Percentiles rank a stretch among this genome's conserved stretches.
Evolutionary conservation across 495 filamentous ascomycete species (phyloP).

Genomic region (Geoglossum glabrum): DNA sequence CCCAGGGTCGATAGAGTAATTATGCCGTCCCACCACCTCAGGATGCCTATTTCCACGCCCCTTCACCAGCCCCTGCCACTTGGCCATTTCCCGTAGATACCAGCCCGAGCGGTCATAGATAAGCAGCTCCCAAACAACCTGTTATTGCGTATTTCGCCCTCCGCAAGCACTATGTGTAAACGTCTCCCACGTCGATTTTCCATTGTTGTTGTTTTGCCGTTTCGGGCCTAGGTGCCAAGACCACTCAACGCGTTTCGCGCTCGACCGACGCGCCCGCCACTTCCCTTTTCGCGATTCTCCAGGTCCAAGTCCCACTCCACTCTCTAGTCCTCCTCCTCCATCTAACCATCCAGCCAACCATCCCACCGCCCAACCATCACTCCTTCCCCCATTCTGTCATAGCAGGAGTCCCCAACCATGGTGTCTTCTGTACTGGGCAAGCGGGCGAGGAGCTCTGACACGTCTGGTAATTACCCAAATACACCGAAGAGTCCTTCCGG

Average conservation of each 20-base stretch:
- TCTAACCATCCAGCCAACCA: background rate
- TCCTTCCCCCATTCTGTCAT: constrained; percentile 3
- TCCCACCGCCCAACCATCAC: constrained; percentile 2
- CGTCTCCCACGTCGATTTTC: background rate
- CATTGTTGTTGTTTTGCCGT: background rate
- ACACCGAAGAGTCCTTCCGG: constrained; percentile 10
- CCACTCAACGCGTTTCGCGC: background rate
- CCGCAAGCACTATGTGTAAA: too few relatives aligned
- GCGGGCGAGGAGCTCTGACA: constrained; percentile 36
- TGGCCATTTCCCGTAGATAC: too few relatives aligned
- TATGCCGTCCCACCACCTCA: too few relatives aligned
- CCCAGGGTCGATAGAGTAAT: too few relatives aligned
- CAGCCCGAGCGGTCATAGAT: too few relatives aligned
- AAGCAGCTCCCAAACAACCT: too few relatives aligned
- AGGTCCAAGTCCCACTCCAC: too few relatives aligned
- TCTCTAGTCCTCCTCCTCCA: background rate
- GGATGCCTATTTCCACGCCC: too few relatives aligned
- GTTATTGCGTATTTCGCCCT: too few relatives aligned
- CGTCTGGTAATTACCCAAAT: constrained; percentile 32
- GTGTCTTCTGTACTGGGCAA: constrained; percentile 49
- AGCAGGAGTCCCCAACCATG: constrained; percentile 25
- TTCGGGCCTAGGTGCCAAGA: background rate
- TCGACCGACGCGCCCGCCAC: background rate
- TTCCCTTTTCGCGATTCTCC: background rate
- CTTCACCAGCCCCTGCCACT: too few relatives aligned